A percentile compares a stretch with the other conserved stretches of the same genome.
Evolutionary conservation across 2,329 filamentous ascomycete species (phyloP).

Genomic region (Plectosphaerella sp.): DNA sequence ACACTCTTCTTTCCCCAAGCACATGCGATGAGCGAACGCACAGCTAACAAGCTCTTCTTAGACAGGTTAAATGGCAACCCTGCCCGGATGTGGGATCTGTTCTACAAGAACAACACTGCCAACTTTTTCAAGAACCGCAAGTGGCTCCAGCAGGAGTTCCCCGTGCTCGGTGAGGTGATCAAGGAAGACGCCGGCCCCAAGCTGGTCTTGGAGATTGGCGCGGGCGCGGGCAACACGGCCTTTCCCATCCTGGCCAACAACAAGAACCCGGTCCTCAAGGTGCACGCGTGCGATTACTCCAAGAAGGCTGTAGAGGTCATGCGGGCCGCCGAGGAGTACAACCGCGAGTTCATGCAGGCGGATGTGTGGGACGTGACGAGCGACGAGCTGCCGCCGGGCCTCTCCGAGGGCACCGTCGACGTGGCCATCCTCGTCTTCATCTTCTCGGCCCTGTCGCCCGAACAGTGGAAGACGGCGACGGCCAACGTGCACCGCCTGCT

Average conservation of each 20-base stretch:
- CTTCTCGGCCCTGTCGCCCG: conserved; percentile 84
- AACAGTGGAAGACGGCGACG: conserved; percentile 80
- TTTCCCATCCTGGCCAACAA: conserved; percentile 87
- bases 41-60: conserved; percentile 38
- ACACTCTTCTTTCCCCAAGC: conserved; percentile 6
- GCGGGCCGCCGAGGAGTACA: conserved; percentile 72
- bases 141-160: conserved; percentile 96
- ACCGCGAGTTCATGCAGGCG: conserved; percentile 68
- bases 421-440: conserved; percentile 95
- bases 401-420: conserved; percentile 78
- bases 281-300: conserved; percentile 95
- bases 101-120: conserved; percentile 95
- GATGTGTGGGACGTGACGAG: conserved; percentile 92
- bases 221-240: conserved; percentile 92
- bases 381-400: conserved; percentile 67
- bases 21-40: conserved; percentile 3
- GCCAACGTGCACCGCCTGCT: conserved; percentile 76
- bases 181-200: conserved; percentile 63
- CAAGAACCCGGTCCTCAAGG: conserved; percentile 72
- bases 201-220: conserved; percentile 83
- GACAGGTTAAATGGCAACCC: conserved; percentile 84
- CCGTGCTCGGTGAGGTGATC: conserved; percentile 74
- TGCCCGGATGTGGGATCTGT: conserved; percentile 95
- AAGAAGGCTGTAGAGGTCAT: conserved; percentile 94
- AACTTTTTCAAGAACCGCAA: conserved; percentile 99